Evolutionary conservation across 1,284 basidiomycete genomes (phyloP).

Genomic region (Cutaneotrichosporon daszewskae): DNA sequence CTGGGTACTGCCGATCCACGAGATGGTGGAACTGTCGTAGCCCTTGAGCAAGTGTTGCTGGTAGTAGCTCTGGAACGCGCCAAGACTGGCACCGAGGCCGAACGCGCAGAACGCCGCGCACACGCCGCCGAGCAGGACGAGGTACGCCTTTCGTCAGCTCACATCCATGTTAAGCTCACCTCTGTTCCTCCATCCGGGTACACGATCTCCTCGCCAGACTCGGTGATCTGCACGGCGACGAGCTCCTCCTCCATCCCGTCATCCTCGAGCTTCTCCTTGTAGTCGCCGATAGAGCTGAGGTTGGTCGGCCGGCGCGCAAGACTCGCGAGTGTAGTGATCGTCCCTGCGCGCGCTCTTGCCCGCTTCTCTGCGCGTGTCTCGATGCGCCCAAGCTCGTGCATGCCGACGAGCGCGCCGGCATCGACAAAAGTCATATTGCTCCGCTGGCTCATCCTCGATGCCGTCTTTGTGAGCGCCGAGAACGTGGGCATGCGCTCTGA

Average conservation of each 20-base stretch:
- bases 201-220: conserved; percentile 16
- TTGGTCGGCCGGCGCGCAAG: conserved; percentile 1
- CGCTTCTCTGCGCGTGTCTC: conserved; percentile 15
- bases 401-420: conserved; percentile 10
- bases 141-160: conserved; percentile 22
- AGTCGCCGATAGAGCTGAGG: neutral
- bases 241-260: conserved; percentile 13
- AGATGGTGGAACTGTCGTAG: conserved; percentile 28
- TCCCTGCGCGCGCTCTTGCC: conserved; percentile 7
- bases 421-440: conserved; percentile 17
- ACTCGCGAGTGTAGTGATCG: conserved; percentile 10
- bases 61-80: conserved; percentile 39
- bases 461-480: conserved; percentile 11
- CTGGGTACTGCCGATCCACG: conserved; percentile 37
- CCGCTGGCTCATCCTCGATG: conserved; percentile 12
- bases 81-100: conserved; percentile 30
- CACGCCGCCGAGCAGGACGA: conserved; percentile 28
- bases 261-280: neutral
- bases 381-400: conserved; percentile 8
- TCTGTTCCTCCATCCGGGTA: conserved; percentile 25
- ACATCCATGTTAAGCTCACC: neutral
- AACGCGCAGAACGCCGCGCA: conserved; percentile 36
- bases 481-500: neutral
- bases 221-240: conserved; percentile 19
- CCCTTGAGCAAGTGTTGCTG: conserved; percentile 20